These are phyloP conservation scores for Exophiala dermatitidis DNA, from an alignment of 2,329 filamentous ascomycete genomes.

Conservation along the genomic window DNA sequence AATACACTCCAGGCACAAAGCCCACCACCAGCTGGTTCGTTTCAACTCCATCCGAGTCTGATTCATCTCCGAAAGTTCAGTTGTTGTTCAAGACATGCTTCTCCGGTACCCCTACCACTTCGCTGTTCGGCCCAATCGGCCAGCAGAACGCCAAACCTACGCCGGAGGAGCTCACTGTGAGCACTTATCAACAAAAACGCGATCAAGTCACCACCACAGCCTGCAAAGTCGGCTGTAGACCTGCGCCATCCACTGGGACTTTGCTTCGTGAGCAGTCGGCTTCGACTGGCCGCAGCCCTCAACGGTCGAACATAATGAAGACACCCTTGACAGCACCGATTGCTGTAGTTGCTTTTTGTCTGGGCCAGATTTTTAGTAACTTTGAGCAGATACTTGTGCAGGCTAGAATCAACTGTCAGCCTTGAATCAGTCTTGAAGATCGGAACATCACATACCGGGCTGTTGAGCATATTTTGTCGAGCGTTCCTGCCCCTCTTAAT, in stretches of 20 bases:
- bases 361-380: conserved; percentile 31
- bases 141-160: conserved; percentile 1
- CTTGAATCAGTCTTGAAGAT: not conserved
- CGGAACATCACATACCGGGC: conserved; percentile 62
- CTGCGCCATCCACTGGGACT: not conserved
- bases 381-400: conserved; percentile 40
- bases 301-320: too few species aligned
- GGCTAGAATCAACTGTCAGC: conserved; percentile 30
- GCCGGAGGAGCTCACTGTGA: not conserved
- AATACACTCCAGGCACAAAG: conserved; percentile 6
- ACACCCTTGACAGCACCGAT: not conserved
- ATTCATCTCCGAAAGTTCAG: conserved; percentile 1
- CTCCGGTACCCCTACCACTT: not conserved
- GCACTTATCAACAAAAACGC: not conserved
- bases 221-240: not conserved
- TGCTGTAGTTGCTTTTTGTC: not conserved
- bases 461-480: conserved; percentile 90
- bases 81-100: not conserved
- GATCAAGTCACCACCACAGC: not conserved
- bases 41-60: not conserved
- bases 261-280: too few species aligned
- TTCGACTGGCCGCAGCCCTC: too few species aligned
- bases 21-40: not conserved
- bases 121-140: not conserved
- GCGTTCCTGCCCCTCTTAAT: conserved; percentile 98